Conservation (phyloP, 192 early-diverging fungal species). For the Podila verticillata region DNA sequence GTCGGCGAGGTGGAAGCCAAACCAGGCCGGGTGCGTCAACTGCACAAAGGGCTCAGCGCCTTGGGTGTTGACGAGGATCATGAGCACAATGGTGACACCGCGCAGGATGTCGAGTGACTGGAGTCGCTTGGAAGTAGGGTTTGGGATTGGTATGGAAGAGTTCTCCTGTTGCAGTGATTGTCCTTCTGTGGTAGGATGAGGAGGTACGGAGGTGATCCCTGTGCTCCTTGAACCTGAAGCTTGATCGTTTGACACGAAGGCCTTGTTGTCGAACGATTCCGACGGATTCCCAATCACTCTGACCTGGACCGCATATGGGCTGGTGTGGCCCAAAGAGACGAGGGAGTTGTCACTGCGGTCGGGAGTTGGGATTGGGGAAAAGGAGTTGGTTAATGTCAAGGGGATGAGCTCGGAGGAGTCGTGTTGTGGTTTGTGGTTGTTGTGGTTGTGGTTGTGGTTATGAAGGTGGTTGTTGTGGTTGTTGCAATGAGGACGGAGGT, state of each 20-base stretch:
- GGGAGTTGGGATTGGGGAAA: not conserved
- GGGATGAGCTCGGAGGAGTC: not conserved
- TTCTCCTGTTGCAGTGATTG: not conserved
- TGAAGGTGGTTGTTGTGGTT: not conserved
- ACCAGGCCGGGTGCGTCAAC: constrained; percentile 54
- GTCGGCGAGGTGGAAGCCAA: constrained; percentile 58
- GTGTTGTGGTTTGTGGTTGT: not conserved
- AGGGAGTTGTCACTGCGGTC: constrained; percentile 7
- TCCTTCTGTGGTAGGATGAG: not conserved
- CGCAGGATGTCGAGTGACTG: constrained; percentile 56
- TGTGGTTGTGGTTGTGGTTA: not conserved
- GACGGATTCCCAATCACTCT: constrained; percentile 19
- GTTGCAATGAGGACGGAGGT: not conserved
- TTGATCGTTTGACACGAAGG: too few species aligned
- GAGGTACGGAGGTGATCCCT: not conserved
- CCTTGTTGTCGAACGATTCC: too few species aligned
- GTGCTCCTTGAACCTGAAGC: not conserved
- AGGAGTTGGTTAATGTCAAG: not conserved
- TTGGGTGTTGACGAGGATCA: constrained; percentile 66
- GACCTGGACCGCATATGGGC: constrained; percentile 9
- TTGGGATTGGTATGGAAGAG: not conserved
- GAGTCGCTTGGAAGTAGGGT: constrained; percentile 20
- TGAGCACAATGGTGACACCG: constrained; percentile 56
- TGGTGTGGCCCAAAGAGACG: constrained; percentile 2
- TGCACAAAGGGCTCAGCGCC: constrained; percentile 39